Evolutionary conservation across 2,329 filamentous ascomycete genomes (phyloP).

Genomic region (Aspergillus alliaceus): DNA sequence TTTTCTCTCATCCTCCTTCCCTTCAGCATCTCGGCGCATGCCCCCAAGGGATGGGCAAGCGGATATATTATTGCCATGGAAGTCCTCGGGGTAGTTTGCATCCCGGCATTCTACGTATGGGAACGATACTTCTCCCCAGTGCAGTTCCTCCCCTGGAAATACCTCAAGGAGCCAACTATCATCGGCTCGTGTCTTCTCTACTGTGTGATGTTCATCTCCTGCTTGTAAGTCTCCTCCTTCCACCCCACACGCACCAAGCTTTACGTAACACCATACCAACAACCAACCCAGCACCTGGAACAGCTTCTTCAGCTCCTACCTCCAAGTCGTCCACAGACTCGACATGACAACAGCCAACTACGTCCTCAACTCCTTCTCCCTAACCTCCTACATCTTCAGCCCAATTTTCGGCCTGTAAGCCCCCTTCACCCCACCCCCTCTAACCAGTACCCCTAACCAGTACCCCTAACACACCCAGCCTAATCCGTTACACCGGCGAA

Average conservation of each 20-base stretch:
- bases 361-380: constrained; percentile 1
- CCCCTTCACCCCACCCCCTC: background rate
- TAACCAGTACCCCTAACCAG: background rate
- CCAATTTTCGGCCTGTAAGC: background rate
- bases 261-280: background rate
- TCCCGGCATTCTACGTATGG: background rate
- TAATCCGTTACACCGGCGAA: background rate
- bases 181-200: background rate
- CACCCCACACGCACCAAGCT: background rate
- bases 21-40: background rate
- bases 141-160: background rate
- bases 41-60: background rate
- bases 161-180: background rate
- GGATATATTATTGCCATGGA: background rate
- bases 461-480: background rate
- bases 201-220: background rate
- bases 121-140: background rate
- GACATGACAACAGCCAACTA: background rate
- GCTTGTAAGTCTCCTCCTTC: background rate
- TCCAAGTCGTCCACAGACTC: background rate
- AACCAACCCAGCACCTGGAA: no score
- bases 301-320: background rate
- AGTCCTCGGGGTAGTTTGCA: background rate
- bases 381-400: background rate
- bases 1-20: constrained; percentile 1